phyloP scores from a whole-genome alignment of 139 green algal species.

The Asterochloris erici region DNA sequence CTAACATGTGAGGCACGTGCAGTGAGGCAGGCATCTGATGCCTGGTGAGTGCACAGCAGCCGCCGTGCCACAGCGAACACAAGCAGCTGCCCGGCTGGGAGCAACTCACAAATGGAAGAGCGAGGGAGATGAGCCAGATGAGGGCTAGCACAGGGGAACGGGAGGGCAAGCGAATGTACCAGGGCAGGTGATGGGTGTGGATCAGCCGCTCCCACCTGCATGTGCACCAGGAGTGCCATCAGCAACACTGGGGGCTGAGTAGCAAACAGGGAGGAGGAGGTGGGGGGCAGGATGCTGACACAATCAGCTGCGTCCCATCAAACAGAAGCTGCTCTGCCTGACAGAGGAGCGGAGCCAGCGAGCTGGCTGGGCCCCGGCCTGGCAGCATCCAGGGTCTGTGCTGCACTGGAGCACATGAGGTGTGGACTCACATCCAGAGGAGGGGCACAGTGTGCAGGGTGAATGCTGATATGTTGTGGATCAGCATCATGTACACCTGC shows the following conservation, averaged over 20 bases:
- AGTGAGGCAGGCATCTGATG: no score
- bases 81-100: no score
- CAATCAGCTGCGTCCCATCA: background rate
- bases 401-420: background rate
- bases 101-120: no score
- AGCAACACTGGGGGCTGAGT: no score
- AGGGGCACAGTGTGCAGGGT: conserved; percentile 17
- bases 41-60: no score
- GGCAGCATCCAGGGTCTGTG: background rate
- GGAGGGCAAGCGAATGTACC: conserved; percentile 12
- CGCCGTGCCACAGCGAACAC: no score
- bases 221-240: no score
- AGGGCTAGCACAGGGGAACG: conserved; percentile 5
- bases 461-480: conserved; percentile 22
- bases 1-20: no score
- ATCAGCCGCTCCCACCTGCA: conserved; percentile 12
- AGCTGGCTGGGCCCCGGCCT: background rate
- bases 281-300: no score
- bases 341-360: background rate
- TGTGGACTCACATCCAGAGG: conserved; percentile 5
- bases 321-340: background rate
- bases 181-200: background rate
- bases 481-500: conserved; percentile 13
- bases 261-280: no score
- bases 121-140: background rate